Evolutionary conservation across 2,329 filamentous ascomycete genomes (phyloP).

Genomic region (Xylaria sp.): DNA sequence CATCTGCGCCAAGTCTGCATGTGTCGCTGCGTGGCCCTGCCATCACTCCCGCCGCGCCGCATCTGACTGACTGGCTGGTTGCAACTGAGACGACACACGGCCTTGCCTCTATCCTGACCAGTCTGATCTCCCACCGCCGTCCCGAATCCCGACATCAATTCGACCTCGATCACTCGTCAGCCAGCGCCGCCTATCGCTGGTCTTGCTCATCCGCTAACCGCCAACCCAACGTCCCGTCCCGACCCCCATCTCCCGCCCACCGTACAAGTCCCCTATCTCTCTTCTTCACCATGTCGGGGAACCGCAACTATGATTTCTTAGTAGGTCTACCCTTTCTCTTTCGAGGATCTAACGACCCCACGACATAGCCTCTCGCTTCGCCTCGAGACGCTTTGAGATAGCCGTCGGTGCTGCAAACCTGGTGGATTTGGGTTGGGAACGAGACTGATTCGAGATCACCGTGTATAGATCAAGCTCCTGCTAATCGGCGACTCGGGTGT

Average conservation of each 20-base stretch:
- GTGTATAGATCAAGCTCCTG: constrained; percentile 85
- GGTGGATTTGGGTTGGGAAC: not conserved
- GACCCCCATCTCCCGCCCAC: not conserved
- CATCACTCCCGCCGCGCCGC: constrained; percentile 33
- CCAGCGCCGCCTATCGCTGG: constrained; percentile 17
- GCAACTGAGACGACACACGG: constrained; percentile 24
- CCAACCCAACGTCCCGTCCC: not conserved
- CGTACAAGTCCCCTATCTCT: constrained; percentile 19
- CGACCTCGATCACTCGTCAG: constrained; percentile 6
- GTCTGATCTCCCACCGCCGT: not conserved
- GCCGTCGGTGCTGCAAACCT: too few relatives aligned
- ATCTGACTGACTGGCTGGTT: constrained; percentile 27
- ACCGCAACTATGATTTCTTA: constrained; percentile 99
- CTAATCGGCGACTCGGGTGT: constrained; percentile 97
- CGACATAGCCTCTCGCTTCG: not conserved
- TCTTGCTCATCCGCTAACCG: constrained; percentile 11
- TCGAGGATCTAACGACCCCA: constrained; percentile 2
- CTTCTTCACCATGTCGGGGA: constrained; percentile 78
- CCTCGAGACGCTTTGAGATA: not conserved
- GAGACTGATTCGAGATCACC: constrained; percentile 25
- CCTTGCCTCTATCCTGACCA: constrained; percentile 14
- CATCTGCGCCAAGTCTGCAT: constrained; percentile 31
- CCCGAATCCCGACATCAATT: constrained; percentile 2
- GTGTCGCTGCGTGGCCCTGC: constrained; percentile 15
- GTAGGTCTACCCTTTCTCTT: constrained; percentile 59